Evolutionary conservation across 768 basidiomycete species (phyloP).

Genomic region (Pleurotus platypus): DNA sequence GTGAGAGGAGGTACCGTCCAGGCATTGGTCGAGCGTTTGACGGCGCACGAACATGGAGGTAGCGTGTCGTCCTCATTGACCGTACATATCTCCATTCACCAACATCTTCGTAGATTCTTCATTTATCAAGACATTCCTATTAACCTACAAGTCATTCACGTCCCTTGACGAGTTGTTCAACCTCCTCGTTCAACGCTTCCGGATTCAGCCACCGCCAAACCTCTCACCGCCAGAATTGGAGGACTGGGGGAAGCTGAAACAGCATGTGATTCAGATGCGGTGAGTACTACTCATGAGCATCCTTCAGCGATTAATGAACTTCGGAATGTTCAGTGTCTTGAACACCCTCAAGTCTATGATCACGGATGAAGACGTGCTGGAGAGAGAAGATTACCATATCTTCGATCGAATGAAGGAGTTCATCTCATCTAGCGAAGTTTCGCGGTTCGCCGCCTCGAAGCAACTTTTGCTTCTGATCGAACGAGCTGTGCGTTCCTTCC

Average conservation of each 20-base stretch:
- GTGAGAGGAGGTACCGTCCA: slow-evolving; percentile 85
- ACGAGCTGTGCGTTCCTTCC: slow-evolving; percentile 60
- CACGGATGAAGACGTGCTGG: slow-evolving; percentile 76
- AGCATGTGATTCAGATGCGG: slow-evolving; percentile 85
- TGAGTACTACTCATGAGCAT: slow-evolving; percentile 30
- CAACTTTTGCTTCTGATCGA: slow-evolving; percentile 73
- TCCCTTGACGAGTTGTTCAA: slow-evolving; percentile 80
- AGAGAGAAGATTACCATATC: slow-evolving; percentile 82
- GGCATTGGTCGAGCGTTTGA: slow-evolving; percentile 86
- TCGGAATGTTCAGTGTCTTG: slow-evolving; percentile 55
- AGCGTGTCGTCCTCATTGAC: slow-evolving; percentile 9
- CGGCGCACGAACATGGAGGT: slow-evolving; percentile 88
- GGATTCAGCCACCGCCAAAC: slow-evolving; percentile 68
- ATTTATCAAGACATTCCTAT: slow-evolving; percentile 86
- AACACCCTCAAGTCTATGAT: slow-evolving; percentile 92
- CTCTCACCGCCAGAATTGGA: slow-evolving; percentile 58
- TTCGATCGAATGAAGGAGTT: slow-evolving; percentile 83
- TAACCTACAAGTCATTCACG: slow-evolving; percentile 96
- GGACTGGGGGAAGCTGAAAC: slow-evolving; percentile 85
- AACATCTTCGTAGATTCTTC: slow-evolving; percentile 51
- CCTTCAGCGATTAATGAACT: too few species aligned
- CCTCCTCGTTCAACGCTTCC: slow-evolving; percentile 76
- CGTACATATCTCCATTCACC: slow-evolving; percentile 3
- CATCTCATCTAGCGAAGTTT: slow-evolving; percentile 59
- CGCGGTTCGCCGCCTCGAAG: slow-evolving; percentile 67